Base-by-base conservation (phyloP, 2,329 filamentous ascomycete genomes). In the Beauveria sp. region DNA sequence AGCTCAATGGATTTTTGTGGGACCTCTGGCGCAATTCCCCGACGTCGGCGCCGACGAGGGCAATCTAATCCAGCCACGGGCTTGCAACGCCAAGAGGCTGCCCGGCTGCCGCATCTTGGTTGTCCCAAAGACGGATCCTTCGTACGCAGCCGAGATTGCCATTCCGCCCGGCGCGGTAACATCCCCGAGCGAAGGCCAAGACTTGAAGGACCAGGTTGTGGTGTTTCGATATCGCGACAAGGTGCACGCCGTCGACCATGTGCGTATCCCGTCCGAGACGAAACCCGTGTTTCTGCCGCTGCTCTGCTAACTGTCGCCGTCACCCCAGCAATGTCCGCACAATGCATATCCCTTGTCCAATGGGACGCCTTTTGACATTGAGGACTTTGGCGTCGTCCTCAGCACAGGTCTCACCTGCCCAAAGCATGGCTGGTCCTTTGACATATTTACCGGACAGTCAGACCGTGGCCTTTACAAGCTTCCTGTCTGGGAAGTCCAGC, bases 401-500 rank as follows among this genome's bases (percentile, higher is more conserved):
- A 87, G 84, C 60, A 79, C 84, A 0, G 87, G 86, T 0, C 73
- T 90, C 3, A 81, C 79, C 0, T 90, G 87, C 69, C 85, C 86
- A 0, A 88, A 88, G 64, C 87, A 90, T 64, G 83, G 78, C 5
- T 90, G 87, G 87, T 86, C 85, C 0, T 90, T 90, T 70, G 87
- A 90, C 68, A 67, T 90, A 2, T 82, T 84, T 58, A 83, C 86
- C 0, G 87, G 87, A 0, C 76, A 76, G 66, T 79, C 79, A 1
- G 87, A 90, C 69, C 79, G 86, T 0, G 86, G 81, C 1, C 81
- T 73, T 51, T 90, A 90, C 67, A 80, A 75, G 63, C 74, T 90
- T 10, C 79, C 79, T 24, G 72, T 86, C 0, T 89, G 86, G 85
- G 86, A 89, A 65, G 79, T 87, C 0, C 78, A 89, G 63, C 58